Percentiles rank a stretch among this genome's conserved stretches.
These are phyloP conservation scores for Talaromyces sp. DNA, from an alignment of 2,329 filamentous ascomycete genomes.

Conservation along the genomic window DNA sequence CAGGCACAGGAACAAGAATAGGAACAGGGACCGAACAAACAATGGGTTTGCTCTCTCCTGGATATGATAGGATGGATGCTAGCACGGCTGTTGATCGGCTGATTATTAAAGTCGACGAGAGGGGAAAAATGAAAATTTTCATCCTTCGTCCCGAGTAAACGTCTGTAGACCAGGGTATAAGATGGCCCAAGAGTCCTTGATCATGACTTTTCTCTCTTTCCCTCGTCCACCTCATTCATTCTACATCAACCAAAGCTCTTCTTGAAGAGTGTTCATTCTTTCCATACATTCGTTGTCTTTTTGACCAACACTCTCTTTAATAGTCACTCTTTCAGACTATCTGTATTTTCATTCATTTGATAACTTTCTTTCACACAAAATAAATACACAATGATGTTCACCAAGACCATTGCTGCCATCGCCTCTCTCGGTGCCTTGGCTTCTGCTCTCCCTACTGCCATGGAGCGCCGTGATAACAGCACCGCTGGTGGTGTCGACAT, in stretches of 20 bases:
- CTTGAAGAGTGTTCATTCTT: slow-evolving; percentile 14
- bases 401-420: slow-evolving; percentile 27
- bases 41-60: neutral
- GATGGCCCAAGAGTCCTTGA: neutral
- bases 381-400: slow-evolving; percentile 32
- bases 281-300: slow-evolving; percentile 3
- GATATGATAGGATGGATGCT: neutral
- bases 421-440: slow-evolving; percentile 30
- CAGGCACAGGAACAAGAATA: slow-evolving; percentile 5
- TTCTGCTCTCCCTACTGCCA: slow-evolving; percentile 27
- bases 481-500: slow-evolving; percentile 33
- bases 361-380: neutral
- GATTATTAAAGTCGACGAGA: neutral
- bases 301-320: slow-evolving; percentile 5
- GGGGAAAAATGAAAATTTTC: neutral
- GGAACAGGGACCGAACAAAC: neutral
- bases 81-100: neutral
- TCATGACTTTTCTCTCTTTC: neutral
- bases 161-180: slow-evolving; percentile 5
- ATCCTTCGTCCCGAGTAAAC: neutral
- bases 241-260: slow-evolving; percentile 8
- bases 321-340: neutral
- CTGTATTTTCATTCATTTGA: neutral
- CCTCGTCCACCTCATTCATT: neutral
- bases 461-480: slow-evolving; percentile 16